Evolutionary conservation across 106 monocot genomes (phyloP), one percentile per base, ranked within the genome.

Genomic region (Dioscorea zingiberensis): DNA sequence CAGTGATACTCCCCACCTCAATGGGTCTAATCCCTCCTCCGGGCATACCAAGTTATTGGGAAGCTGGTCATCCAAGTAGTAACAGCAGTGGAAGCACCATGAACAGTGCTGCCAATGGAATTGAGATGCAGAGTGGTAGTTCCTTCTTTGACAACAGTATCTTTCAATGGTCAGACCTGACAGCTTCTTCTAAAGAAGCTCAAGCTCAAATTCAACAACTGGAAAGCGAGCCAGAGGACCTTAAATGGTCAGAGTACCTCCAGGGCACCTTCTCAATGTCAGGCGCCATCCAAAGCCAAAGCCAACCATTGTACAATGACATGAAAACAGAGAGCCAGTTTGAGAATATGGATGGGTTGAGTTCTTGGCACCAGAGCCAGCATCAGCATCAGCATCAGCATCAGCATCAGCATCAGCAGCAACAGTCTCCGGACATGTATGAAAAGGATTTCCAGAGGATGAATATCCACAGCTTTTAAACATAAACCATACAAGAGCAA

Each of bases 191-290:
- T 53, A 86, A 80, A 61, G 69, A 75, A 1, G 29, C 21, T 0
- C 75, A 75, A 1, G 29, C 21, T 0, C 75, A 67, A 48, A 27
- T 71, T 15, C 46, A 74, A 38, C 38, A 38, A 5, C 46, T 79
- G 0, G 83, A 74, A 23, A 74, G 58, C 1, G 79, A 80, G 25
- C 73, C 71, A 4, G 88, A 85, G 19, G 88, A 93, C 48, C 69
- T 93, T 29, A 88, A 80, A 67, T 93, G 93, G 93, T 78, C 85
- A 0, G 93, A 93, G 44, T 86, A 83, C 62, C 87, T 93, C 7
- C 71, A 85, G 14, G 81, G 85, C 6, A 55, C 71, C 26, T 73
- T 77, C 30, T 74, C 86, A 0, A 57, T 71, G 58, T 64, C 78
- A 16, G 60, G 69, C 53, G 58, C 48, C 18, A 48, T 65, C 26